Evolutionary conservation across 2,329 filamentous ascomycete genomes (phyloP).

Genomic region (Apiospora koreana): DNA sequence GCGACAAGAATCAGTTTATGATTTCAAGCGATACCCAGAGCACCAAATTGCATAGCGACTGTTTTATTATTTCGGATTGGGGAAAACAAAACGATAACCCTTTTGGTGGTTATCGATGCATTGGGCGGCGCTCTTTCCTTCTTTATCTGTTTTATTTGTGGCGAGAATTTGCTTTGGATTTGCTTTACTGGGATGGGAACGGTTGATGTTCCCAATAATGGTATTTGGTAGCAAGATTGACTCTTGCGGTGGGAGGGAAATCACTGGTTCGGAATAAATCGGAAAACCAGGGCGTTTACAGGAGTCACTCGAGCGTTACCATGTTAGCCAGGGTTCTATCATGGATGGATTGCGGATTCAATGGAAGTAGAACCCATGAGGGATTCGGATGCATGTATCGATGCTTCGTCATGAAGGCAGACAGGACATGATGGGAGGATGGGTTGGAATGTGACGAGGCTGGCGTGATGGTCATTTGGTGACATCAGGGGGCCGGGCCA

Average conservation of each 20-base stretch:
- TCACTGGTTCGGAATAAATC: background rate
- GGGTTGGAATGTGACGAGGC: background rate
- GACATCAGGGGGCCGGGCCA: background rate
- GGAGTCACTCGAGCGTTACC: background rate
- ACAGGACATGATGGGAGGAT: slow-evolving; percentile 9
- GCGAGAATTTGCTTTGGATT: slow-evolving; percentile 17
- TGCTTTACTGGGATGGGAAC: background rate
- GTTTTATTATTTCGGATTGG: slow-evolving; percentile 36
- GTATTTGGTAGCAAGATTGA: background rate
- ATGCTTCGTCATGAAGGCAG: background rate
- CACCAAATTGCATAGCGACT: slow-evolving; percentile 59
- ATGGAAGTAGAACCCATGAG: background rate
- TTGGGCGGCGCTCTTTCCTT: slow-evolving; percentile 34
- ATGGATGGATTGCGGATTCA: background rate
- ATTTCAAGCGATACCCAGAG: slow-evolving; percentile 36
- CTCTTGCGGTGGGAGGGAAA: background rate
- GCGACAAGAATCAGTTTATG: slow-evolving; percentile 32
- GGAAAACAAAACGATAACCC: slow-evolving; percentile 28
- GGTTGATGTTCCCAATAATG: slow-evolving; percentile 8
- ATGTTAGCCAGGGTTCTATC: background rate
- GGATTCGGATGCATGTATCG: background rate
- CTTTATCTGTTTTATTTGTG: slow-evolving; percentile 6
- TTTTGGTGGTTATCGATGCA: slow-evolving; percentile 33
- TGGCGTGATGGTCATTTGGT: background rate
- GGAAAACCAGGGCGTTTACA: background rate